Conservation (phyloP, 2,329 filamentous ascomycete genomes). For the Nigrospora osmanthi region DNA sequence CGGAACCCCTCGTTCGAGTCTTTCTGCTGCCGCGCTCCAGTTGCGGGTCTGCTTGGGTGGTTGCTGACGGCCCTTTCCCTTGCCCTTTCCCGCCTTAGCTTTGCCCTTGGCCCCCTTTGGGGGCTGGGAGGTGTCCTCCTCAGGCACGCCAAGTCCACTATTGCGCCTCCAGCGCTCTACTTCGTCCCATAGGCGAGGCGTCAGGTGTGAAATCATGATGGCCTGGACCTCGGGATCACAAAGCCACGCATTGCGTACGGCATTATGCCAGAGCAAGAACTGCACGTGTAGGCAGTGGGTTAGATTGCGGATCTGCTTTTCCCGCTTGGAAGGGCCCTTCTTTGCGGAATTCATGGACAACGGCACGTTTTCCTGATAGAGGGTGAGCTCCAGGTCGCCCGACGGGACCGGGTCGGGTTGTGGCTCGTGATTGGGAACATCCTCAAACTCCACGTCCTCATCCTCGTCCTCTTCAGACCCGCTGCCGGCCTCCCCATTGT, state of each 20-base stretch:
- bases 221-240: slow-evolving; percentile 70
- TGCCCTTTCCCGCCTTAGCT: slow-evolving; percentile 25
- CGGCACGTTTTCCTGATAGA: slow-evolving; percentile 53
- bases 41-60: slow-evolving; percentile 42
- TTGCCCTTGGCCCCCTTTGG: slow-evolving; percentile 23
- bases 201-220: slow-evolving; percentile 66
- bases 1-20: slow-evolving; percentile 59
- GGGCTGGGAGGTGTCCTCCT: slow-evolving; percentile 25
- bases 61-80: slow-evolving; percentile 12
- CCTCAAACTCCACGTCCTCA: slow-evolving; percentile 57
- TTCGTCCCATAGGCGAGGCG: slow-evolving; percentile 60
- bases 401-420: slow-evolving; percentile 40
- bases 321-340: slow-evolving; percentile 79
- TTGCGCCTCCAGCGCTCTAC: slow-evolving; percentile 64
- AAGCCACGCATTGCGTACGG: slow-evolving; percentile 75
- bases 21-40: slow-evolving; percentile 64
- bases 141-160: slow-evolving; percentile 50
- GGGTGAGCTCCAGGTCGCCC: slow-evolving; percentile 67
- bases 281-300: slow-evolving; percentile 89
- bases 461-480: slow-evolving; percentile 41
- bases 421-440: slow-evolving; percentile 36
- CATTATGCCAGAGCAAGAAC: slow-evolving; percentile 82
- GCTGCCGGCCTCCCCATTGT: slow-evolving; percentile 13
- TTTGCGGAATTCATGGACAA: slow-evolving; percentile 58
- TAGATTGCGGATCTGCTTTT: slow-evolving; percentile 66